Conservation (phyloP, 148 eudicot genomes). For the Limonium bicolor region DNA sequence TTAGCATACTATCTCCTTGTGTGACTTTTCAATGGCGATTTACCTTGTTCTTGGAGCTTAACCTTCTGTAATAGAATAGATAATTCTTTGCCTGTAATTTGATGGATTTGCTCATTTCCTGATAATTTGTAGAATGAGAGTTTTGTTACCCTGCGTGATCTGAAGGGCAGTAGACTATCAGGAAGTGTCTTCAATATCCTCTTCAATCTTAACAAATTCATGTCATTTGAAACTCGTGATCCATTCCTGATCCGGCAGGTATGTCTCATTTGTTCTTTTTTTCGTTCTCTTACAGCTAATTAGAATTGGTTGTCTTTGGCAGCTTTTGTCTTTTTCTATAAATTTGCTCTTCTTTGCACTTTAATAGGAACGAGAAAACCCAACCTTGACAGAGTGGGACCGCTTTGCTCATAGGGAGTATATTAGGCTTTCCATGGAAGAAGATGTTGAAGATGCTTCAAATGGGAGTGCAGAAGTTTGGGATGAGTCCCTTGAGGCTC, state of each 20-base stretch:
- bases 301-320: too few relatives aligned
- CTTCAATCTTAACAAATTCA: constrained; percentile 85
- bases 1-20: too few relatives aligned
- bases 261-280: neutral
- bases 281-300: neutral
- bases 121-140: constrained; percentile 56
- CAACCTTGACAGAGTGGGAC: constrained; percentile 92
- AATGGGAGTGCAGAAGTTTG: constrained; percentile 98
- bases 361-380: constrained; percentile 89
- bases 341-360: neutral
- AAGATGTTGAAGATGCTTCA: constrained; percentile 96
- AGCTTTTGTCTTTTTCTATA: too few relatives aligned
- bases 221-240: constrained; percentile 97
- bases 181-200: constrained; percentile 86
- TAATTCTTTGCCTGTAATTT: neutral
- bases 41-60: too few relatives aligned
- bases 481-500: constrained; percentile 98
- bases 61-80: too few relatives aligned
- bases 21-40: neutral
- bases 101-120: neutral
- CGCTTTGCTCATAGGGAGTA: constrained; percentile 97
- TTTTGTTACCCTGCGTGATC: constrained; percentile 57
- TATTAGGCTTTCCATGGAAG: constrained; percentile 97
- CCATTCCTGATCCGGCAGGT: constrained; percentile 98
- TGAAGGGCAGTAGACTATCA: constrained; percentile 66